A percentile compares a stretch with the other conserved stretches of the same genome.
Conservation (phyloP, 345 rosid genomes). For the Turnera subulata region DNA sequence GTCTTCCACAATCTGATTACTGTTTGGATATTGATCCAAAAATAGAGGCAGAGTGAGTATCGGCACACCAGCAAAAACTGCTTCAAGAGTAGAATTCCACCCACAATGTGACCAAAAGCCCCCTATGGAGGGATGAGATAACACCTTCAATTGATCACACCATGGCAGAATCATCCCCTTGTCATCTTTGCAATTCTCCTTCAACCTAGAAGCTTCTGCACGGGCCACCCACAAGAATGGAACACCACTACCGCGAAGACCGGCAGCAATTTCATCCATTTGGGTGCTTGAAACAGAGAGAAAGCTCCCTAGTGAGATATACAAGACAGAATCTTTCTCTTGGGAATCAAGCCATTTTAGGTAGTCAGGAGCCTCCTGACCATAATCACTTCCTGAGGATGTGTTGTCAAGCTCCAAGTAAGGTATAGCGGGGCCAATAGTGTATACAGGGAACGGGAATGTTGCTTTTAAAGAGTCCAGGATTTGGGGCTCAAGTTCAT, state of each 20-base stretch:
- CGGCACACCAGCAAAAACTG: constrained; percentile 8
- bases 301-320: constrained; percentile 9
- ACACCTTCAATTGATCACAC: constrained; percentile 18
- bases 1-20: constrained; percentile 8
- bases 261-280: constrained; percentile 11
- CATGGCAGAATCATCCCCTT: constrained; percentile 10
- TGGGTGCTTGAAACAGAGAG: constrained; percentile 5
- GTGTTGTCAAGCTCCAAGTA: background rate
- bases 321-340: constrained; percentile 1
- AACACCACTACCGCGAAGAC: constrained; percentile 2
- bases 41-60: constrained; percentile 5
- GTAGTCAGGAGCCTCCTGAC: background rate
- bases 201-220: background rate
- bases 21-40: constrained; percentile 9
- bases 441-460: background rate
- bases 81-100: constrained; percentile 13
- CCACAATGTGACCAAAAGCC: constrained; percentile 21
- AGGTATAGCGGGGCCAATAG: constrained; percentile 14
- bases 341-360: constrained; percentile 11
- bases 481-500: constrained; percentile 11
- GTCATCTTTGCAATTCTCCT: background rate
- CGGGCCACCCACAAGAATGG: constrained; percentile 14
- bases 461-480: background rate
- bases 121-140: constrained; percentile 6
- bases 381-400: background rate